Base-by-base conservation (phyloP, 1,284 basidiomycete genomes). In the Chondrostereum purpureum region DNA sequence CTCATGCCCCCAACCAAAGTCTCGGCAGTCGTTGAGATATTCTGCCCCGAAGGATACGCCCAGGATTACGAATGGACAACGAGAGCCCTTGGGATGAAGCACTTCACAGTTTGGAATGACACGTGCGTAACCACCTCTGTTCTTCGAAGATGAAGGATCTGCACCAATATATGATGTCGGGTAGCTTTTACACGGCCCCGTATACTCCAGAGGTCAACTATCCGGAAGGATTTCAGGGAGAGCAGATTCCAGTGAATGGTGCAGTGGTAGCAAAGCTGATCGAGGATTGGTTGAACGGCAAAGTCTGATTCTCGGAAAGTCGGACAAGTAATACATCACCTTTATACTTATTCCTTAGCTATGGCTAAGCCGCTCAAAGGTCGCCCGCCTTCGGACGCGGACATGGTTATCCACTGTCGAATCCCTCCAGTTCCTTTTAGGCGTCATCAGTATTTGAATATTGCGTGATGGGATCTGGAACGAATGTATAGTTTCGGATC, bases 11-110 rank as follows among this genome's bases (percentile, higher is more conserved):
- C 77, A 1, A 81, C 77, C 1, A 72, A 73, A 0, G 63, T 76
- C 23, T 77, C 83, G 14, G 77, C 81, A 1, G 83, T 88, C 14
- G 85, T 92, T 55, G 89, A 92, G 64, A 79, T 92, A 35, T 88
- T 91, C 65, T 86, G 70, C 56, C 83, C 86, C 4, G 69, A 63
- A 4, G 89, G 88, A 0, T 92, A 88, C 61, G 83, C 88, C 24
- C 77, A 83, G 54, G 88, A 91, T 60, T 92, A 91, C 58, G 78
- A 88, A 59, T 84, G 80, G 77, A 83, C 82, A 1, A 65, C 86
- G 1, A 66, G 77, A 27, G 78, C 85, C 0, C 65, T 91, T 18
- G 83, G 83, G 8, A 82, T 88, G 68, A 69, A 63, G n/a, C 79
- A 91, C 62, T 85, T 80, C 55, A 81, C 79, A 2, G 70, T 90